These are phyloP conservation scores for Blastobotrys parvus DNA, from an alignment of 805 yeast species.

Conservation along the genomic window DNA sequence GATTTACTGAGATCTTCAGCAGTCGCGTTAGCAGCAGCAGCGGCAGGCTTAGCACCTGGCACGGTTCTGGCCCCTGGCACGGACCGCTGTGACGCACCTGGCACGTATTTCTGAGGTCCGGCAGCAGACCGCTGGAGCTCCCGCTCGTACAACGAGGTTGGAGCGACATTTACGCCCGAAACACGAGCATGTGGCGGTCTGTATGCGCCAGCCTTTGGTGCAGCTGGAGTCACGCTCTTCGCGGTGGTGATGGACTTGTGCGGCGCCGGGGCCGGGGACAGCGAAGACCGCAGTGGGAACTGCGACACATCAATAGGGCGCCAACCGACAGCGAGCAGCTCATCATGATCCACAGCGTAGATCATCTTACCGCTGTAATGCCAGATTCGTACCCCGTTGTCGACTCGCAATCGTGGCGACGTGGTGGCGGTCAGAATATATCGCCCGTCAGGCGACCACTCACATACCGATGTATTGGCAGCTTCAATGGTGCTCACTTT, in stretches of 20 bases:
- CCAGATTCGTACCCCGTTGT: slow-evolving; percentile 91
- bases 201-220: slow-evolving; percentile 59
- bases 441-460: slow-evolving; percentile 97
- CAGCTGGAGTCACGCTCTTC: slow-evolving; percentile 45
- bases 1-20: slow-evolving; percentile 45
- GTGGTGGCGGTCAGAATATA: slow-evolving; percentile 92
- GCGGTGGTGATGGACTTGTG: slow-evolving; percentile 53
- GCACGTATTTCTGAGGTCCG: slow-evolving; percentile 2
- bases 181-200: slow-evolving; percentile 93
- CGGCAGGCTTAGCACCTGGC: slow-evolving; percentile 25
- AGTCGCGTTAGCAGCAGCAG: slow-evolving; percentile 50
- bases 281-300: slow-evolving; percentile 45
- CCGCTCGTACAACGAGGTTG: slow-evolving; percentile 22
- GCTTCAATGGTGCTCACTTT: slow-evolving; percentile 82
- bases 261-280: slow-evolving; percentile 47
- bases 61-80: slow-evolving; percentile 20
- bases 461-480: slow-evolving; percentile 89
- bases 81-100: slow-evolving; percentile 13
- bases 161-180: slow-evolving; percentile 27
- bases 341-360: slow-evolving; percentile 70
- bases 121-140: slow-evolving; percentile 11
- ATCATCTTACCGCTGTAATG: slow-evolving; percentile 79
- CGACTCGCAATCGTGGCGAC: slow-evolving; percentile 93
- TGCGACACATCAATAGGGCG: slow-evolving; percentile 50
- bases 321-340: slow-evolving; percentile 79